A percentile compares a stretch with the other conserved stretches of the same genome.
These are phyloP conservation scores for Corylus americana DNA, from an alignment of 306 rosid genomes.

Conservation along the genomic window DNA sequence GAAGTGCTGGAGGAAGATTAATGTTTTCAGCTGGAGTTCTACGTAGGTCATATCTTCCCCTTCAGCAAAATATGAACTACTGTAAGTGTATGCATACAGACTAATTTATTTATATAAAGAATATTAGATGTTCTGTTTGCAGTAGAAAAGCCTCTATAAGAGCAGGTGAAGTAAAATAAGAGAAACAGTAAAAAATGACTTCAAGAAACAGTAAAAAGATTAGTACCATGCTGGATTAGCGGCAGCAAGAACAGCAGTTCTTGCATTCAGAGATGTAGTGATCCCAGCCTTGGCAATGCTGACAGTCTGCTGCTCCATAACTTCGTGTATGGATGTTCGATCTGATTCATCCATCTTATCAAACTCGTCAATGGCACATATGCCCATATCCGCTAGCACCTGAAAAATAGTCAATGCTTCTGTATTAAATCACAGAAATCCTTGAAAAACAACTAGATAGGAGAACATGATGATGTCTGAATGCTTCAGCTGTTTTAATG, in stretches of 20 bases:
- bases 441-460: constrained; percentile 20
- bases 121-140: constrained; percentile 1
- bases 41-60: constrained; percentile 97
- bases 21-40: constrained; percentile 99
- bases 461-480: constrained; percentile 4
- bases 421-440: constrained; percentile 26
- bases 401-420: constrained; percentile 38
- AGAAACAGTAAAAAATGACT: neutral
- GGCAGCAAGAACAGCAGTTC: constrained; percentile 99
- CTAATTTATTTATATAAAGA: neutral
- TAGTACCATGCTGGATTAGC: constrained; percentile 97
- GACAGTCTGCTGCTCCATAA: constrained; percentile 99
- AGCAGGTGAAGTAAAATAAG: constrained; percentile 13
- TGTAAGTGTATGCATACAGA: constrained; percentile 27
- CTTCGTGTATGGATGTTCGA: constrained; percentile 98
- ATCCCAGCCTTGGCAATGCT: constrained; percentile 99
- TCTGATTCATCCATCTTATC: constrained; percentile 99
- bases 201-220: constrained; percentile 6
- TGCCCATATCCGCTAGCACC: constrained; percentile 99
- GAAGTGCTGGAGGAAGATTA: constrained; percentile 92
- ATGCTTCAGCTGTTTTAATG: constrained; percentile 15
- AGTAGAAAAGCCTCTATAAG: constrained; percentile 11
- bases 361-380: constrained; percentile 95
- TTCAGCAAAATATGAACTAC: constrained; percentile 37
- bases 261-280: constrained; percentile 95